Evolutionary conservation across 1,284 basidiomycete species (phyloP).

Genomic region (Ceratobasidium sp.): DNA sequence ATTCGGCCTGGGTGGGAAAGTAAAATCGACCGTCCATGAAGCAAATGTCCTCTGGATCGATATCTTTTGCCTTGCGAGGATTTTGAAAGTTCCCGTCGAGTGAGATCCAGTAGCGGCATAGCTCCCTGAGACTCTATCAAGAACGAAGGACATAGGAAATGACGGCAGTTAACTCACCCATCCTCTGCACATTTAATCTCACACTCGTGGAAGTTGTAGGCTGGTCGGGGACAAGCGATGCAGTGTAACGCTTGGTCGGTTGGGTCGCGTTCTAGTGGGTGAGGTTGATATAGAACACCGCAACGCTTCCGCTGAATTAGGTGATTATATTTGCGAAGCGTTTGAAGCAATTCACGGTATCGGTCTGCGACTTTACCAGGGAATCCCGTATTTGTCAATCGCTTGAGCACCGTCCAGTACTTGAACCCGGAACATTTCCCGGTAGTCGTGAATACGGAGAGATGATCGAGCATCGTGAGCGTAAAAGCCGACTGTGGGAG

Average conservation of each 20-base stretch:
- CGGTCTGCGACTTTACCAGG: conserved; percentile 3
- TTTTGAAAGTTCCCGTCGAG: conserved; percentile 14
- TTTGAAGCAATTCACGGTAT: conserved; percentile 7
- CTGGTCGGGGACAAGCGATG: conserved; percentile 4
- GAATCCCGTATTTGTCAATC: neutral
- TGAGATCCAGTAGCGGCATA: neutral
- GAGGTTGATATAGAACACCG: neutral
- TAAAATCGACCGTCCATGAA: neutral
- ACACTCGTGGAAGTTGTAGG: neutral
- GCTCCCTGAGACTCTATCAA: neutral
- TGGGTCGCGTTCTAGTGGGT: neutral
- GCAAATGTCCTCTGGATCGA: conserved; percentile 3
- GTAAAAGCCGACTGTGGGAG: neutral
- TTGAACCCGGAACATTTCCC: neutral
- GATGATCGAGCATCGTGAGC: neutral
- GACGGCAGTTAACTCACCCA: neutral
- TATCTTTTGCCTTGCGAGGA: neutral
- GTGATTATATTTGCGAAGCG: conserved; percentile 2
- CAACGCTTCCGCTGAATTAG: neutral
- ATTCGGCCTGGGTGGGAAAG: neutral
- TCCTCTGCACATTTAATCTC: neutral
- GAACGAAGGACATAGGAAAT: neutral
- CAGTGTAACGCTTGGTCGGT: neutral
- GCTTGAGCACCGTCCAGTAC: neutral
- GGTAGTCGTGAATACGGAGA: neutral